These are phyloP conservation scores for Colletotrichum camelliae DNA, from an alignment of 2,329 filamentous ascomycete species.

Conservation along the genomic window DNA sequence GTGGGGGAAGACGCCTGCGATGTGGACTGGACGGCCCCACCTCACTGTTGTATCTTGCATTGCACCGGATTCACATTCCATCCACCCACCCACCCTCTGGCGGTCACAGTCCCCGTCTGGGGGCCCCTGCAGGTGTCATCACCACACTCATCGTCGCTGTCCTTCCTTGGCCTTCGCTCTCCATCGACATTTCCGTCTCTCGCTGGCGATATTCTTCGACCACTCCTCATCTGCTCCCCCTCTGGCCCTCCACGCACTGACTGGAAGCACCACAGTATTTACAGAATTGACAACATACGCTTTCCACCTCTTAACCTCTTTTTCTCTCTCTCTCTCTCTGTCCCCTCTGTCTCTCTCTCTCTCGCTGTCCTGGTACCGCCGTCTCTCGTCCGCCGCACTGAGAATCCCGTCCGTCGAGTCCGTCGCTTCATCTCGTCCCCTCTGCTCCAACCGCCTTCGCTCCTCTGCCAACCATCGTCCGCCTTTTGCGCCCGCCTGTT, in stretches of 20 bases:
- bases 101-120: neutral
- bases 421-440: constrained; percentile 8
- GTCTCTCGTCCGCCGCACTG: neutral
- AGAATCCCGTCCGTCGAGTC: neutral
- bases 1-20: neutral
- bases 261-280: neutral
- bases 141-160: neutral
- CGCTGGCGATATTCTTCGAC: neutral
- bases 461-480: neutral
- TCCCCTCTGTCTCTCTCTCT: neutral
- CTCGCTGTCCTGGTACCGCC: neutral
- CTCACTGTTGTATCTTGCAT: neutral
- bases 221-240: neutral
- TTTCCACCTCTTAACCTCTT: no score
- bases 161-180: neutral
- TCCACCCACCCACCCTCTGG: neutral
- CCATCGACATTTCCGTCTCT: neutral
- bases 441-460: neutral
- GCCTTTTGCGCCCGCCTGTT: constrained; percentile 8
- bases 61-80: neutral
- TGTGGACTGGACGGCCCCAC: neutral
- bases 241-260: neutral
- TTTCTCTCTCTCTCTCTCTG: neutral
- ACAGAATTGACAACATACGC: neutral
- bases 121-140: constrained; percentile 15